phyloP scores from a whole-genome alignment of 257 asterid genomes.

The Solanum paucissectum region DNA sequence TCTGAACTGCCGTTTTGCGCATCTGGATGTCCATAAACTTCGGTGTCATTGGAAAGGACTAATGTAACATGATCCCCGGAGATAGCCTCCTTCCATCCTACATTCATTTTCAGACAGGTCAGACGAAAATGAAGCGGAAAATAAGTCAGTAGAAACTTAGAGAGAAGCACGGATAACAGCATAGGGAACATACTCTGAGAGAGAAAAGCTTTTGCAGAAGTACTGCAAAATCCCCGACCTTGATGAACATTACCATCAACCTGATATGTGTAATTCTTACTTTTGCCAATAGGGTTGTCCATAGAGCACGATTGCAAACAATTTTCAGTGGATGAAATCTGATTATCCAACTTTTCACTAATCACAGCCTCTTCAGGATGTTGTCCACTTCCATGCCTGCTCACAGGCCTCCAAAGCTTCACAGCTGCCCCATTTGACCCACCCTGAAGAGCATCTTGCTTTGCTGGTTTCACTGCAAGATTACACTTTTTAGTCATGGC shows the following conservation, averaged over 20 bases:
- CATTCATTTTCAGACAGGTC: conserved; percentile 5
- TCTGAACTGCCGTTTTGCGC: conserved; percentile 7
- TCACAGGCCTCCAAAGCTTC: conserved; percentile 50
- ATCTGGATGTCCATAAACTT: conserved; percentile 22
- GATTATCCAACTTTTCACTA: conserved; percentile 22
- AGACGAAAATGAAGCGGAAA: neutral
- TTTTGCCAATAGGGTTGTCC: conserved; percentile 13
- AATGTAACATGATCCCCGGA: conserved; percentile 55
- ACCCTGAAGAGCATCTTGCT: conserved; percentile 24
- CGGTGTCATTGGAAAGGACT: conserved; percentile 39
- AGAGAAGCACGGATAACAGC: neutral
- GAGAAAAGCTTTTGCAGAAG: conserved; percentile 58
- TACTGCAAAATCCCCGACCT: conserved; percentile 29
- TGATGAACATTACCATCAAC: conserved; percentile 22
- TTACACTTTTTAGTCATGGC: conserved; percentile 21
- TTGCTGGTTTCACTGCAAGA: conserved; percentile 18
- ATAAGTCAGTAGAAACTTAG: neutral
- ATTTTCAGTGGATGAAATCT: conserved; percentile 17
- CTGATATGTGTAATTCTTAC: conserved; percentile 10
- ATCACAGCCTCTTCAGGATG: conserved; percentile 15
- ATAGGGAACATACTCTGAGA: conserved; percentile 43
- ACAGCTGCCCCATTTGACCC: conserved; percentile 21
- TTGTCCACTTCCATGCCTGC: conserved; percentile 24
- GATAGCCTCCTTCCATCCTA: conserved; percentile 88
- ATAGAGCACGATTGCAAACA: conserved; percentile 21